Base-by-base conservation (phyloP, 345 rosid genomes). In the Sisymbrium irio region DNA sequence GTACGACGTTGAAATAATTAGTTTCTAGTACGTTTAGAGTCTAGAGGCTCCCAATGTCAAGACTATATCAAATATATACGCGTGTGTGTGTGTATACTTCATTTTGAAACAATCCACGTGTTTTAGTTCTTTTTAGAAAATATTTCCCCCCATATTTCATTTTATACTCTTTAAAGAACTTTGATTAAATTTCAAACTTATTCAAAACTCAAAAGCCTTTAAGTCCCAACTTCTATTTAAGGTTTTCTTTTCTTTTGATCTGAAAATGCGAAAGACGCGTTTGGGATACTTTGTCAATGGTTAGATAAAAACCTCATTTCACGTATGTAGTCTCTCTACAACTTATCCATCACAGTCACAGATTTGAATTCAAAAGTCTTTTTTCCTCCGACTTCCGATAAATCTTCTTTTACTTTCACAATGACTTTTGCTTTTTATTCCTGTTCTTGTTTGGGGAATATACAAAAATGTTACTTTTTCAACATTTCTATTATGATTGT, bases 181-280 rank as follows among this genome's bases (percentile, higher is more conserved):
- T 19, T 47, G 12, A 50, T 50, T 11, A 14, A 49, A 49, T 6
- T 49, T 10, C 32, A 50, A 50, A 50, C 55, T 22, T 22, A 20
- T 20, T 22, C 5, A 15, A 60, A 45, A 44, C 45, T 47, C 22
- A 57, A 46, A 37, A 71, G 60, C 58, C n/a, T 71, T 20, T 37
- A 37, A 49, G 30, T 59, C 46, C 37, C 18, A 58, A 58, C 56
- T 35, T 35, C 17, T 36, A n/a, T n/a, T n/a, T n/a, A 33, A 44
- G 1, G 42, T 18, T 59, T 39, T 59, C 50, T 60, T 37, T 59
- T 60, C 6, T 20, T 45, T 58, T 20, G 22, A 27, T 27, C 51
- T 71, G 51, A 50, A 61, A 62, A 39, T 10, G 41, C 60, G 62
- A 39, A 61, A 50, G 42, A 72, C 76, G 76, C 62, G 76, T 62